Evolutionary conservation across 2,329 filamentous ascomycete species (phyloP).

Genomic region (Emergomyces orientalis): DNA sequence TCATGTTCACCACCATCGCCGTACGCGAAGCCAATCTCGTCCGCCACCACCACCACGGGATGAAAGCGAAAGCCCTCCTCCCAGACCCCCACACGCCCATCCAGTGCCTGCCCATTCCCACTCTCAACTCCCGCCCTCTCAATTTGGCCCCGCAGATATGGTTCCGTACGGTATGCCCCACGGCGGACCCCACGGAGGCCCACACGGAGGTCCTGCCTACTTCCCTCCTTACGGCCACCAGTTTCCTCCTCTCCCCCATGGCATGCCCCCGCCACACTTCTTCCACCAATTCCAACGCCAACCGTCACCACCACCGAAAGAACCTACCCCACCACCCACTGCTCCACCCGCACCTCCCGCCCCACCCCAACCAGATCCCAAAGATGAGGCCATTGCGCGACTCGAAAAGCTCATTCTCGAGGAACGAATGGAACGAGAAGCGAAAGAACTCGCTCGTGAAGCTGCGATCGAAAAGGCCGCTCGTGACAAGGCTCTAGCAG

Average conservation of each 20-base stretch:
- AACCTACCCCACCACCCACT: conserved; percentile 20
- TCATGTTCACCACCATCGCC: conserved; percentile 12
- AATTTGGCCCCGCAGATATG: conserved; percentile 29
- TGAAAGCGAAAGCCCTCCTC: conserved; percentile 24
- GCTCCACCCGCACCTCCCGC: conserved; percentile 21
- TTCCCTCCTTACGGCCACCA: conserved; percentile 26
- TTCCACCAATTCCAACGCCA: conserved; percentile 30
- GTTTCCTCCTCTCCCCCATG: conserved; percentile 25
- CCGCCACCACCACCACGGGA: conserved; percentile 14
- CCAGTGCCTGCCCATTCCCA: conserved; percentile 16
- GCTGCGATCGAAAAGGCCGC: conserved; percentile 47
- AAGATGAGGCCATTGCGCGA: conserved; percentile 50
- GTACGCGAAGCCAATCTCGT: conserved; percentile 11
- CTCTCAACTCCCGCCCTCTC: conserved; percentile 16
- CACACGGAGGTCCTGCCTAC: conserved; percentile 1
- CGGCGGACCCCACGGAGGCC: conserved; percentile 13
- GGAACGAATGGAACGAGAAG: conserved; percentile 35
- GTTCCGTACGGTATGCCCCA: conserved; percentile 30
- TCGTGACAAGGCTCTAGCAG: conserved; percentile 27
- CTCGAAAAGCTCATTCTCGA: conserved; percentile 50
- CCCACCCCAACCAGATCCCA: conserved; percentile 34
- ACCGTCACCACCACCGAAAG: conserved; percentile 15
- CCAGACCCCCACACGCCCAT: conserved; percentile 25
- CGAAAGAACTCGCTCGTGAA: conserved; percentile 31
- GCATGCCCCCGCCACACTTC: conserved; percentile 30